Evolutionary conservation across 768 basidiomycete genomes (phyloP).

Genomic region (Leucocoprinus birnbaumii): DNA sequence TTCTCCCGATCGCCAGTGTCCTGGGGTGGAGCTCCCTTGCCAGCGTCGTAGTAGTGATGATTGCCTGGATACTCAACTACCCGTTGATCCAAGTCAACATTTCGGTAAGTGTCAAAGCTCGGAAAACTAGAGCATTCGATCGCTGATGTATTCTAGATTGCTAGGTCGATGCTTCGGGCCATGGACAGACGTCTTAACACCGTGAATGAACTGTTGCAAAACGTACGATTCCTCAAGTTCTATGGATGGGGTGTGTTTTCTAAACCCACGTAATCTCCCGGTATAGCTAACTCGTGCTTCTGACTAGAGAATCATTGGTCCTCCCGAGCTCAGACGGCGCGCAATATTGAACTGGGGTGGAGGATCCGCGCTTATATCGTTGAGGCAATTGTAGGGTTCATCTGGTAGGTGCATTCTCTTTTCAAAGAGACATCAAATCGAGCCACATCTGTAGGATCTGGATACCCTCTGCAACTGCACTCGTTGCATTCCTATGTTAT

Average conservation of each 20-base stretch:
- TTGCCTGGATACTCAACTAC: constrained; percentile 63
- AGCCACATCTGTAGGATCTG: constrained; percentile 47
- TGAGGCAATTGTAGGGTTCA: constrained; percentile 61
- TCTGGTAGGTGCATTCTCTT: constrained; percentile 41
- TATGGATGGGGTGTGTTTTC: constrained; percentile 67
- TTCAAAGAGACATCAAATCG: constrained; percentile 3
- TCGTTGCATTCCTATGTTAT: constrained; percentile 62
- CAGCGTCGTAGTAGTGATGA: constrained; percentile 61
- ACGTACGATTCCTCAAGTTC: constrained; percentile 70
- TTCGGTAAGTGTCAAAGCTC: constrained; percentile 35
- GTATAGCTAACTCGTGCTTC: background rate
- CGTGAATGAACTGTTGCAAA: constrained; percentile 77
- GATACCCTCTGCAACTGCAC: constrained; percentile 69
- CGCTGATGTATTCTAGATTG: constrained; percentile 37
- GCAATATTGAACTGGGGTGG: constrained; percentile 66
- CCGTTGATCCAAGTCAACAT: constrained; percentile 68
- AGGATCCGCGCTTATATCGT: constrained; percentile 62
- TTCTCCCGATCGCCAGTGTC: constrained; percentile 37
- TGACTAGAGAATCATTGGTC: constrained; percentile 59
- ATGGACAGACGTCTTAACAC: constrained; percentile 66
- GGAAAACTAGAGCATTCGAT: background rate
- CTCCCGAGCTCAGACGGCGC: constrained; percentile 42
- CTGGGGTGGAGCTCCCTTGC: constrained; percentile 78
- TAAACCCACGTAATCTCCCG: background rate
- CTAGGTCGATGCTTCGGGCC: constrained; percentile 55